These are phyloP conservation scores for Yamagishiella unicocca DNA, from an alignment of 139 green algal genomes.

Conservation along the genomic window DNA sequence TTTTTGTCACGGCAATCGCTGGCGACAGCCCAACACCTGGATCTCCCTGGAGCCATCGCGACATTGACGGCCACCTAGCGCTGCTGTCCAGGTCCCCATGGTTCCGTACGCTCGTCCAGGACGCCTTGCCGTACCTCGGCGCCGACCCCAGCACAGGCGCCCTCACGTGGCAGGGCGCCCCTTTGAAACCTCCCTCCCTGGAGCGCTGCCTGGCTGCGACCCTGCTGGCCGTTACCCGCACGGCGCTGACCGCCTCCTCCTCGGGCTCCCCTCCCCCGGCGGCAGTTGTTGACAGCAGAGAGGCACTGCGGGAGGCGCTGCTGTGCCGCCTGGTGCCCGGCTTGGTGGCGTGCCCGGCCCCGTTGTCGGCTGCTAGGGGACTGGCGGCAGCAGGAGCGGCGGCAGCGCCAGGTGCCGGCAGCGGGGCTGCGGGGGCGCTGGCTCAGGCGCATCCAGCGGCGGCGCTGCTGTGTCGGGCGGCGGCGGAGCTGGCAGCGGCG, in stretches of 20 bases:
- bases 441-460: neutral
- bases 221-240: slow-evolving; percentile 13
- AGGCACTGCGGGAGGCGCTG: neutral
- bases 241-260: neutral
- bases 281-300: slow-evolving; percentile 1
- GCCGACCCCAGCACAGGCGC: neutral
- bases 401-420: slow-evolving; percentile 16
- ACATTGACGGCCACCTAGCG: neutral
- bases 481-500: neutral
- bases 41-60: neutral
- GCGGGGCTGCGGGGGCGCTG: slow-evolving; percentile 5
- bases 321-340: neutral
- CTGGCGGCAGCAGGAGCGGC: neutral
- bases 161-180: neutral
- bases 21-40: slow-evolving; percentile 4
- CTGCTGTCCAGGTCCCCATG: slow-evolving; percentile 4
- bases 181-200: neutral
- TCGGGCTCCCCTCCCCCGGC: neutral
- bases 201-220: neutral
- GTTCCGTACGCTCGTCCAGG: neutral
- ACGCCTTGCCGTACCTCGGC: neutral
- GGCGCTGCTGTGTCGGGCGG: neutral
- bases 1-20: too few species aligned
- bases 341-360: neutral
- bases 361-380: neutral